Evolutionary conservation across 805 yeast genomes (phyloP).

Genomic region (Candida boidinii): DNA sequence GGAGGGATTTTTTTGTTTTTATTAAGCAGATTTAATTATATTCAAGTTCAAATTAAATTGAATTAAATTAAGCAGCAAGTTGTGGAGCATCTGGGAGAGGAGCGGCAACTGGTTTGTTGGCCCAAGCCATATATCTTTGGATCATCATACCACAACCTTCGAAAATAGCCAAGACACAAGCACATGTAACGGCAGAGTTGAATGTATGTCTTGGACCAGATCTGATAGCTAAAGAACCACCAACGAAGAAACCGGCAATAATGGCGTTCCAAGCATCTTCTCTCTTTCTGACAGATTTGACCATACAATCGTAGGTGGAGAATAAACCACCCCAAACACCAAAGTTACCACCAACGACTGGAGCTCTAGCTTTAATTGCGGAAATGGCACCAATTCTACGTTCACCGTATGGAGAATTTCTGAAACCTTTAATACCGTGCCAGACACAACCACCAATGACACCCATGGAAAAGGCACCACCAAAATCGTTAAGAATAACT

Average conservation of each 20-base stretch:
- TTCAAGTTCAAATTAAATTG: background rate
- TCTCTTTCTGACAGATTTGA: slow-evolving; percentile 91
- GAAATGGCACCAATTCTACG: slow-evolving; percentile 82
- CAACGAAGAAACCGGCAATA: slow-evolving; percentile 95
- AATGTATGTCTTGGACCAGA: slow-evolving; percentile 98
- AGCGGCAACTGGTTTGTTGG: slow-evolving; percentile 63
- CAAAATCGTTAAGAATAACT: slow-evolving; percentile 92
- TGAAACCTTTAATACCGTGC: slow-evolving; percentile 98
- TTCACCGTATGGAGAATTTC: slow-evolving; percentile 97
- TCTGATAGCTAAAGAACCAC: slow-evolving; percentile 96
- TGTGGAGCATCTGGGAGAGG: slow-evolving; percentile 34
- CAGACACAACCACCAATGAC: slow-evolving; percentile 96
- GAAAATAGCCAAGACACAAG: slow-evolving; percentile 89
- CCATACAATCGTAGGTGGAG: slow-evolving; percentile 91
- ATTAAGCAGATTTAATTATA: no score
- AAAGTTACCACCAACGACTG: slow-evolving; percentile 97
- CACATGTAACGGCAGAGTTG: slow-evolving; percentile 96
- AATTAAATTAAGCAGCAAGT: slow-evolving; percentile 10
- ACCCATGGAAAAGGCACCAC: slow-evolving; percentile 99
- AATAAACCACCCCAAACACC: slow-evolving; percentile 99
- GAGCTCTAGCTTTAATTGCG: slow-evolving; percentile 94
- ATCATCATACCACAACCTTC: slow-evolving; percentile 98
- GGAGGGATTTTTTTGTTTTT: no score
- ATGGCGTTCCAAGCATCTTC: slow-evolving; percentile 99
- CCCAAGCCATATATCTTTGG: slow-evolving; percentile 82